Evolutionary conservation across 345 rosid genomes (phyloP).

Genomic region (Citrus unshiu): DNA sequence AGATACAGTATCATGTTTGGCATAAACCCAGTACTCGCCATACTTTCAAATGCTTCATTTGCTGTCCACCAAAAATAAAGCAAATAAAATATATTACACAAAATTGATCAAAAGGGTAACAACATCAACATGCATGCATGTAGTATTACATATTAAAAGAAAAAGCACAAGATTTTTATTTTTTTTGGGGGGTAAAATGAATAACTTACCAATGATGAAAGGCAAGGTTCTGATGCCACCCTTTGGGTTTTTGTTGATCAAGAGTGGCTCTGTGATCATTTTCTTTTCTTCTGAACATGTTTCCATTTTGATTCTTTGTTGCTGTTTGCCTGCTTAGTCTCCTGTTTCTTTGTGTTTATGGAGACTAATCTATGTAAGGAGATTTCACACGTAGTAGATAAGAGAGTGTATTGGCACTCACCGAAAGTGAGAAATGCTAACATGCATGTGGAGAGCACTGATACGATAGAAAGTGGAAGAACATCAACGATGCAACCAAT

Average conservation of each 20-base stretch:
- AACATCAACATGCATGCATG: neutral
- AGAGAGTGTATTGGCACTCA: neutral
- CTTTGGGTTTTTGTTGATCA: conserved; percentile 13
- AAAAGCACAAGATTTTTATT: no score
- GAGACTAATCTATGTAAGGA: neutral
- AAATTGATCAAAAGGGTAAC: no score
- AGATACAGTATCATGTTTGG: conserved; percentile 66
- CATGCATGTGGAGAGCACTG: neutral
- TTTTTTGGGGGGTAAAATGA: neutral
- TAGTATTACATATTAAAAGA: no score
- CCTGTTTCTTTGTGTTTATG: neutral
- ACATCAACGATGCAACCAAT: neutral
- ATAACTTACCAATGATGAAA: conserved; percentile 52
- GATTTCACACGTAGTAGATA: neutral
- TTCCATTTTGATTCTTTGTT: conserved; percentile 4
- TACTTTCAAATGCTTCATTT: conserved; percentile 60
- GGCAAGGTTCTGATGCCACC: conserved; percentile 52
- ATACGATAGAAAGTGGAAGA: neutral
- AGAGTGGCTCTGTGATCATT: conserved; percentile 32
- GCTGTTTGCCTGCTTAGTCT: no score
- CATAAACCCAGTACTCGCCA: conserved; percentile 48
- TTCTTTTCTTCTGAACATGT: neutral
- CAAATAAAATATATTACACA: no score
- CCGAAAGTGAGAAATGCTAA: neutral
- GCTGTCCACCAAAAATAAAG: conserved; percentile 23